A percentile compares a stretch with the other conserved stretches of the same genome.
These are phyloP conservation scores for Penicillium simplicissimum DNA, from an alignment of 495 filamentous ascomycete species.

Conservation along the genomic window DNA sequence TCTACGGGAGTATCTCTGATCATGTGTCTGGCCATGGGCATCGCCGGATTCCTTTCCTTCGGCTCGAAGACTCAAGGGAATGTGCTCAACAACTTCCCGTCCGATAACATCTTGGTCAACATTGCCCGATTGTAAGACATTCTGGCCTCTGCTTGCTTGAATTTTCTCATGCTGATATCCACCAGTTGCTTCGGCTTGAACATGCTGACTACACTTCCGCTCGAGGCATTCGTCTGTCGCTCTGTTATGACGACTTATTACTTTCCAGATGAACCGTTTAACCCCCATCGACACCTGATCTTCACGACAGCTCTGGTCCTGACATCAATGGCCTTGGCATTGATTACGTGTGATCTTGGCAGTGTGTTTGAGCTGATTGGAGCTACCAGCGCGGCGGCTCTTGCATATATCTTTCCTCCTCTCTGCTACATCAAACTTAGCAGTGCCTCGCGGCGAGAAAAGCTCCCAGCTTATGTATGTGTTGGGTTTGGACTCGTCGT, in stretches of 20 bases:
- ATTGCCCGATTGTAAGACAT: slow-evolving; percentile 74
- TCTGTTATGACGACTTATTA: slow-evolving; percentile 96
- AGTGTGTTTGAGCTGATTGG: slow-evolving; percentile 94
- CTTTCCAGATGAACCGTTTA: slow-evolving; percentile 77
- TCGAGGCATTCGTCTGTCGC: slow-evolving; percentile 95
- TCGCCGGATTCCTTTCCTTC: slow-evolving; percentile 89
- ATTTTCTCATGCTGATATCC: slow-evolving; percentile 21
- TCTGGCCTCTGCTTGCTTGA: not conserved
- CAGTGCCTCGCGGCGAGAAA: slow-evolving; percentile 64
- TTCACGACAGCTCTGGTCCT: slow-evolving; percentile 80
- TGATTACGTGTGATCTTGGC: slow-evolving; percentile 90
- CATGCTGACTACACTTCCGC: slow-evolving; percentile 95
- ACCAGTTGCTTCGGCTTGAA: slow-evolving; percentile 84
- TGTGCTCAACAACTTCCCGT: slow-evolving; percentile 95
- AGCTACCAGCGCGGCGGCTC: slow-evolving; percentile 86
- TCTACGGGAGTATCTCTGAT: slow-evolving; percentile 85
- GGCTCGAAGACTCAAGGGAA: slow-evolving; percentile 90
- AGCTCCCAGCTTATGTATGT: slow-evolving; percentile 66
- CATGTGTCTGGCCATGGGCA: slow-evolving; percentile 84
- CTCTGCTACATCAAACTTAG: slow-evolving; percentile 93
- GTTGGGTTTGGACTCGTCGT: slow-evolving; percentile 78
- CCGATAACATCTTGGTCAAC: slow-evolving; percentile 87
- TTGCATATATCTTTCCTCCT: slow-evolving; percentile 94
- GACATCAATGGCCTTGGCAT: slow-evolving; percentile 69
- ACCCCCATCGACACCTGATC: slow-evolving; percentile 79